Evolutionary conservation across 2,329 filamentous ascomycete species (phyloP).

Genomic region (Rhynchosporium secalis): DNA sequence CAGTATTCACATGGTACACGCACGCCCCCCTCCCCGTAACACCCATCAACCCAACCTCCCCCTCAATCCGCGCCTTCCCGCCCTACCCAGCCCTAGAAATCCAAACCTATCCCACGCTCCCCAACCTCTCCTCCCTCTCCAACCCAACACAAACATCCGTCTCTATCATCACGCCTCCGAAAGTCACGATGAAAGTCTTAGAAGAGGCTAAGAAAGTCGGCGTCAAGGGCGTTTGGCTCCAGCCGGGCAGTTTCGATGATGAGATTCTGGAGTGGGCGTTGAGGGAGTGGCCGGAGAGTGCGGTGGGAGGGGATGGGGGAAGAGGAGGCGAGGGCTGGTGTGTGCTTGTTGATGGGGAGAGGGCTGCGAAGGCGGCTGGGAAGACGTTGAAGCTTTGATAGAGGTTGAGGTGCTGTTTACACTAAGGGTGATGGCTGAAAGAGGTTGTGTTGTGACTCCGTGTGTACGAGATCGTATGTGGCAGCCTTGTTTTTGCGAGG

Average conservation of each 20-base stretch:
- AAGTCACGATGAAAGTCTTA: conserved; percentile 71
- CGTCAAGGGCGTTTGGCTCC: conserved; percentile 78
- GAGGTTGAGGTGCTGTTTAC: background rate
- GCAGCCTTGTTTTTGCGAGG: too few species aligned
- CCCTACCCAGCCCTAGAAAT: conserved; percentile 37
- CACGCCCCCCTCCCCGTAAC: conserved; percentile 72
- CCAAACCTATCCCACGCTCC: conserved; percentile 51
- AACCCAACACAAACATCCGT: conserved; percentile 71
- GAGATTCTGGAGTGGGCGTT: conserved; percentile 70
- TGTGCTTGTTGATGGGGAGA: conserved; percentile 80
- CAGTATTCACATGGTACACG: conserved; percentile 91
- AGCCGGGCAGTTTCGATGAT: conserved; percentile 85
- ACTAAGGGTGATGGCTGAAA: too few species aligned
- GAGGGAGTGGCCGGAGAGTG: conserved; percentile 63
- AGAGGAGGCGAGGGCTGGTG: conserved; percentile 77
- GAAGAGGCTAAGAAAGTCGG: conserved; percentile 68
- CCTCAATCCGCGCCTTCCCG: conserved; percentile 60
- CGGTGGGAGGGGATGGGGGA: conserved; percentile 67
- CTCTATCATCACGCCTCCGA: conserved; percentile 84
- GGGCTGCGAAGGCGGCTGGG: conserved; percentile 56
- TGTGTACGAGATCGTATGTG: too few species aligned
- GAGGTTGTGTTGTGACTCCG: too few species aligned
- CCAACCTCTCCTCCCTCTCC: conserved; percentile 61
- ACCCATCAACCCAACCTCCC: conserved; percentile 75
- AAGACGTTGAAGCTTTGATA: conserved; percentile 39